Percentiles rank a stretch among this genome's conserved stretches.
Conservation (phyloP, 1,284 basidiomycete species). For the Nidula niveotomentosa region DNA sequence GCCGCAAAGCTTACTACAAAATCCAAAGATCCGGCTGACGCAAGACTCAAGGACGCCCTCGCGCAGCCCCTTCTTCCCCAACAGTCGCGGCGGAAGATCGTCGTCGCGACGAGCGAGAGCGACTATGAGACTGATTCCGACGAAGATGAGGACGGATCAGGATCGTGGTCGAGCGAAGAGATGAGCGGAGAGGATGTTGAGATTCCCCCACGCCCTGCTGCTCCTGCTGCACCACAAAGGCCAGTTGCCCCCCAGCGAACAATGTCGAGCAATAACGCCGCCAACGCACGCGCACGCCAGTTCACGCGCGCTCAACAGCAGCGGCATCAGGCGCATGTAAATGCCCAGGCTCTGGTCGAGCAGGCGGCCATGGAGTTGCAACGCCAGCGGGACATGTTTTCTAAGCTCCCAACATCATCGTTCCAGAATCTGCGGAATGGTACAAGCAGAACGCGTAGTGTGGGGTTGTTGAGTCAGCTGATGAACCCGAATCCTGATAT, state of each 20-base stretch:
- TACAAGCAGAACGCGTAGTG: conserved; percentile 28
- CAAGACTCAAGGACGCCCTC: conserved; percentile 6
- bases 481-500: conserved; percentile 68
- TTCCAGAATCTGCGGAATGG: conserved; percentile 49
- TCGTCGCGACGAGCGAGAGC: conserved; percentile 30
- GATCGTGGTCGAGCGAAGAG: conserved; percentile 51
- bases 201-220: conserved; percentile 13
- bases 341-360: conserved; percentile 21
- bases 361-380: conserved; percentile 51
- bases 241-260: conserved; percentile 17
- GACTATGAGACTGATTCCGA: conserved; percentile 40
- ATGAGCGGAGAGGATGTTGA: conserved; percentile 36
- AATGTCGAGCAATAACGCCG: conserved; percentile 17
- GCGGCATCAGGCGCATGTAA: conserved; percentile 19
- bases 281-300: conserved; percentile 8
- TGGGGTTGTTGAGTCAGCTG: conserved; percentile 62
- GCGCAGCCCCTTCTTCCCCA: conserved; percentile 16
- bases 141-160: conserved; percentile 48
- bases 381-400: conserved; percentile 74
- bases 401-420: conserved; percentile 69
- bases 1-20: not conserved
- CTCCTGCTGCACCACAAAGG: conserved; percentile 9
- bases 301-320: conserved; percentile 19
- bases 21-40: not conserved
- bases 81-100: conserved; percentile 28